Evolutionary conservation across 352 stramenopile species (phyloP).

Genomic region (Globisporangium viniferum): DNA sequence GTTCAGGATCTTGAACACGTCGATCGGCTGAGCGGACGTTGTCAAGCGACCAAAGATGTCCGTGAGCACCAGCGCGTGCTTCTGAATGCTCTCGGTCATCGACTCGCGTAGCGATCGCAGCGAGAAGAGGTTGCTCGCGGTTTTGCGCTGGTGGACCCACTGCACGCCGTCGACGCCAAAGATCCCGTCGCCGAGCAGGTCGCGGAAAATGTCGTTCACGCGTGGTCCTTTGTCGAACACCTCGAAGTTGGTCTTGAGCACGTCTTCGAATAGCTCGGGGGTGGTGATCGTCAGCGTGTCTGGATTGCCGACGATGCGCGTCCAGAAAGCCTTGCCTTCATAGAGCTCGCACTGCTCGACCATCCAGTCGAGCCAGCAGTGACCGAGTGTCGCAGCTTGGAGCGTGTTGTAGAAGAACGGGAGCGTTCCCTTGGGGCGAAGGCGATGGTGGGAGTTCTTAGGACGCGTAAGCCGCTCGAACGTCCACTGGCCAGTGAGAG

Average conservation of each 20-base stretch:
- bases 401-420: too few species aligned
- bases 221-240: background rate
- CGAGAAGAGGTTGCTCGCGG: conserved; percentile 23
- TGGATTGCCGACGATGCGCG: too few species aligned
- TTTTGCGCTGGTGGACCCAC: conserved; percentile 42
- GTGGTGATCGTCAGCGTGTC: too few species aligned
- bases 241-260: background rate
- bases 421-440: too few species aligned
- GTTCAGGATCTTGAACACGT: conserved; percentile 27
- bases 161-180: background rate
- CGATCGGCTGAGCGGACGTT: background rate
- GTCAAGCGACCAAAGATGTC: background rate
- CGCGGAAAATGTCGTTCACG: background rate
- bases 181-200: background rate
- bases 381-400: too few species aligned
- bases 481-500: too few species aligned
- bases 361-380: too few species aligned
- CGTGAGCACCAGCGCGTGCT: conserved; percentile 1
- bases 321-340: too few species aligned
- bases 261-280: background rate
- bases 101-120: conserved; percentile 25
- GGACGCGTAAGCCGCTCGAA: too few species aligned
- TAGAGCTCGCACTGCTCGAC: too few species aligned
- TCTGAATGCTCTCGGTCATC: conserved; percentile 23
- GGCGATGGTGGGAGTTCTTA: too few species aligned